phyloP scores from a whole-genome alignment of 345 rosid species.

The Theobroma cacao region DNA sequence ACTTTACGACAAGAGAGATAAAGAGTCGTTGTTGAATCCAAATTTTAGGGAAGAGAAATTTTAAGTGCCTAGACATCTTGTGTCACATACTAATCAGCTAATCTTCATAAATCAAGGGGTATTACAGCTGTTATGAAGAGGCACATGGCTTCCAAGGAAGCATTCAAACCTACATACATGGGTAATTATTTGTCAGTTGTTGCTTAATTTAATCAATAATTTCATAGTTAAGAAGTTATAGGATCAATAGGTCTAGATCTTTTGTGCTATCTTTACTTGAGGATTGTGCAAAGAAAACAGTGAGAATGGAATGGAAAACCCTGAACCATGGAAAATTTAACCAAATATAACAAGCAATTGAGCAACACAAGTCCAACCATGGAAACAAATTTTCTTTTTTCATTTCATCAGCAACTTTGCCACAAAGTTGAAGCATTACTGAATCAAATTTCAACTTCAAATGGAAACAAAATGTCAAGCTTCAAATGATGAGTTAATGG shows the following conservation, averaged over 20 bases:
- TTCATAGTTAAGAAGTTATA: not conserved
- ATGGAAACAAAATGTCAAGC: not conserved
- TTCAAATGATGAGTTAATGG: slow-evolving; percentile 20
- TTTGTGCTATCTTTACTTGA: not conserved
- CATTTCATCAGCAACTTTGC: slow-evolving; percentile 6
- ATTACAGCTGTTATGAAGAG: not conserved
- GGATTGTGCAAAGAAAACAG: not conserved
- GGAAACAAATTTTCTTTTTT: not conserved
- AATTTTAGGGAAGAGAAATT: not conserved
- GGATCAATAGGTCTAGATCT: not conserved
- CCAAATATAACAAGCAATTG: not conserved
- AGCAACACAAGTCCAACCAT: not conserved
- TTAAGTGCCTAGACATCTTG: not conserved
- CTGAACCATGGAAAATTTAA: too few species aligned
- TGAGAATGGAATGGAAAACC: not conserved
- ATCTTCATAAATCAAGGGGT: not conserved
- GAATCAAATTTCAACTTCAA: slow-evolving; percentile 7
- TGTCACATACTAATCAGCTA: not conserved
- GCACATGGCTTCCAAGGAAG: slow-evolving; percentile 15
- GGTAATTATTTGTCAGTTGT: not conserved
- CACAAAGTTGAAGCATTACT: slow-evolving; percentile 10
- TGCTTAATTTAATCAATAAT: not conserved
- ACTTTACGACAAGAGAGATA: too few species aligned
- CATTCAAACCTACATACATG: not conserved
- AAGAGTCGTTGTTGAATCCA: not conserved